phyloP scores from a whole-genome alignment of 1,284 basidiomycete genomes.

The Kwoniella shivajii region DNA sequence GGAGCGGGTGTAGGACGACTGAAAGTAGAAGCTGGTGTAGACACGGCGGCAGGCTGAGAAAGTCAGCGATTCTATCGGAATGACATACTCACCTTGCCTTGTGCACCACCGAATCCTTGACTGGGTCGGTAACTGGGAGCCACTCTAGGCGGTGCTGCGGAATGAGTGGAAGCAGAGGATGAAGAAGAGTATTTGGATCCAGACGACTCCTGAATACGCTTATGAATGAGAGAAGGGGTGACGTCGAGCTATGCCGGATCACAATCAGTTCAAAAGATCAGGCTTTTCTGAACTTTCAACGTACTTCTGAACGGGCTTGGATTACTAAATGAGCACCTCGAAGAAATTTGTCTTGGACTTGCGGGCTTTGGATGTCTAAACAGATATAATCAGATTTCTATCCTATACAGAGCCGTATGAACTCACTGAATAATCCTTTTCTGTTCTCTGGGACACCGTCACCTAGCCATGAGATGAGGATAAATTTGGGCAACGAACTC shows the following conservation, averaged over 20 bases:
- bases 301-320: constrained; percentile 84
- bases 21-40: constrained; percentile 36
- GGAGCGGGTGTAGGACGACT: constrained; percentile 50
- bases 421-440: constrained; percentile 82
- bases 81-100: constrained; percentile 39
- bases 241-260: constrained; percentile 68
- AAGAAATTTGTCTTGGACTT: constrained; percentile 74
- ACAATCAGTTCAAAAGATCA: neutral
- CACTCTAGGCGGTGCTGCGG: constrained; percentile 29
- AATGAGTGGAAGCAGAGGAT: constrained; percentile 36
- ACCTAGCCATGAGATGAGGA: constrained; percentile 89
- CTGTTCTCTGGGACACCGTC: constrained; percentile 90
- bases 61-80: neutral
- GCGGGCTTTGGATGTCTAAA: constrained; percentile 72
- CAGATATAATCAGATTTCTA: neutral
- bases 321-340: constrained; percentile 86
- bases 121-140: constrained; percentile 46
- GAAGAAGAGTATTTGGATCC: constrained; percentile 76
- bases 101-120: constrained; percentile 48
- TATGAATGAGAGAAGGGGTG: constrained; percentile 74
- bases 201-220: constrained; percentile 82
- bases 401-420: neutral
- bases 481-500: constrained; percentile 87
- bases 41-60: constrained; percentile 31
- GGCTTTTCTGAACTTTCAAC: constrained; percentile 31